Percentiles rank a stretch among this genome's conserved stretches.
Conservation (phyloP, 2,329 filamentous ascomycete species). For the Fusarium liriodendri region DNA sequence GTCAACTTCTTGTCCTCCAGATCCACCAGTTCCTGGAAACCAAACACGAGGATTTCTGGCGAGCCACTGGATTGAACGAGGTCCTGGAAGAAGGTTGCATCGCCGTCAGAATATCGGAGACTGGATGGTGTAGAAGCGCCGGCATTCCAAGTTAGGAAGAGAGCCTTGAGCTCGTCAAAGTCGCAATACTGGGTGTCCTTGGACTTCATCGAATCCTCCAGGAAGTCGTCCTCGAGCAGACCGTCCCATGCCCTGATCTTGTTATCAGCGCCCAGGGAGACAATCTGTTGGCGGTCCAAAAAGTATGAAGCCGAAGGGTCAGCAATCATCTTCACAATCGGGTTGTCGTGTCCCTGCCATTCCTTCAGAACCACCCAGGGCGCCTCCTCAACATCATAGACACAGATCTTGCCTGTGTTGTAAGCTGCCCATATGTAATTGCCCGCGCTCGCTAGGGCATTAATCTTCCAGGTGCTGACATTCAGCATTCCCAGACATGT, state of each 20-base stretch:
- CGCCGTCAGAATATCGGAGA: slow-evolving; percentile 75
- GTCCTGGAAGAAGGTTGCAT: slow-evolving; percentile 83
- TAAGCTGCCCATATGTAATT: slow-evolving; percentile 91
- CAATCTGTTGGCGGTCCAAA: slow-evolving; percentile 83
- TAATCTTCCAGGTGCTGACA: slow-evolving; percentile 95
- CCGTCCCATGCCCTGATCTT: slow-evolving; percentile 91
- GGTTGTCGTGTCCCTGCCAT: slow-evolving; percentile 90
- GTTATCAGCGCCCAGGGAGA: slow-evolving; percentile 89
- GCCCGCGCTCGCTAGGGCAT: slow-evolving; percentile 83
- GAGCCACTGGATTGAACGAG: slow-evolving; percentile 80
- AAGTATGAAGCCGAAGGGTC: slow-evolving; percentile 89
- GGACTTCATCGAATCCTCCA: slow-evolving; percentile 89
- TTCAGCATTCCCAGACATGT: slow-evolving; percentile 83
- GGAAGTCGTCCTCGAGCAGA: slow-evolving; percentile 90
- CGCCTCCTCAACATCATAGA: slow-evolving; percentile 85
- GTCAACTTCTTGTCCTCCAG: slow-evolving; percentile 97
- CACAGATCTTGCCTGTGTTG: slow-evolving; percentile 92
- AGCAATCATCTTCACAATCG: slow-evolving; percentile 80
- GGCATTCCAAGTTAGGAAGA: slow-evolving; percentile 96
- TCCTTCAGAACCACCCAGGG: slow-evolving; percentile 95
- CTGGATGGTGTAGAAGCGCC: slow-evolving; percentile 93
- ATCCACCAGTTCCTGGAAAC: slow-evolving; percentile 98
- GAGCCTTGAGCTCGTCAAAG: slow-evolving; percentile 83
- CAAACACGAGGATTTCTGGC: slow-evolving; percentile 93
- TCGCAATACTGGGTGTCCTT: slow-evolving; percentile 85